phyloP scores from a whole-genome alignment of 2,329 filamentous ascomycete genomes.

The Myriosclerotinia duriaeana region DNA sequence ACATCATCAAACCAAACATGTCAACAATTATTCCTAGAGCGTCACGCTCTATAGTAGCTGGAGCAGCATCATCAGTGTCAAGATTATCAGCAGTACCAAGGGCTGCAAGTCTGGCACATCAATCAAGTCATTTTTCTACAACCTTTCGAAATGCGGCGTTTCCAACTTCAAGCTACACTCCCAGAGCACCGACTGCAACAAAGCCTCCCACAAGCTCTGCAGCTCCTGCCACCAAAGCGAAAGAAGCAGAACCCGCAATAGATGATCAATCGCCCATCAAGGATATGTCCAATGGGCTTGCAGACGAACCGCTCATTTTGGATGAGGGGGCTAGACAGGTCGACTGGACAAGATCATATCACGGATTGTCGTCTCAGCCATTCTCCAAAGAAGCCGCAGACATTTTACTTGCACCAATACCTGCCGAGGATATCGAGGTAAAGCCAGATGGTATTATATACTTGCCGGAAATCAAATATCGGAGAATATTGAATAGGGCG shows the following conservation, averaged over 20 bases:
- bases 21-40: conserved; percentile 26
- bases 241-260: conserved; percentile 59
- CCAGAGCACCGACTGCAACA: conserved; percentile 27
- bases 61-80: conserved; percentile 24
- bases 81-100: conserved; percentile 10
- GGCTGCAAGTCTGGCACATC: neutral
- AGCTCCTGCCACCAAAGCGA: conserved; percentile 15
- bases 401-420: conserved; percentile 61
- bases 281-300: conserved; percentile 51
- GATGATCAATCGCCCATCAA: conserved; percentile 39
- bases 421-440: conserved; percentile 81
- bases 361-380: conserved; percentile 62
- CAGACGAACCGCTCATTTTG: conserved; percentile 50
- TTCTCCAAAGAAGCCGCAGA: conserved; percentile 65
- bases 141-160: conserved; percentile 30
- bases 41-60: conserved; percentile 31
- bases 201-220: conserved; percentile 21
- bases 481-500: conserved; percentile 81
- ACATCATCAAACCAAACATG: conserved; percentile 27
- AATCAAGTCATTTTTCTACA: conserved; percentile 33
- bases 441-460: conserved; percentile 98
- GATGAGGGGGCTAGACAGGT: conserved; percentile 54
- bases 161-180: conserved; percentile 34
- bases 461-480: conserved; percentile 96
- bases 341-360: conserved; percentile 73